These are phyloP conservation scores for Mrakia hoshinonis DNA, from an alignment of 768 basidiomycete genomes.

Conservation along the genomic window DNA sequence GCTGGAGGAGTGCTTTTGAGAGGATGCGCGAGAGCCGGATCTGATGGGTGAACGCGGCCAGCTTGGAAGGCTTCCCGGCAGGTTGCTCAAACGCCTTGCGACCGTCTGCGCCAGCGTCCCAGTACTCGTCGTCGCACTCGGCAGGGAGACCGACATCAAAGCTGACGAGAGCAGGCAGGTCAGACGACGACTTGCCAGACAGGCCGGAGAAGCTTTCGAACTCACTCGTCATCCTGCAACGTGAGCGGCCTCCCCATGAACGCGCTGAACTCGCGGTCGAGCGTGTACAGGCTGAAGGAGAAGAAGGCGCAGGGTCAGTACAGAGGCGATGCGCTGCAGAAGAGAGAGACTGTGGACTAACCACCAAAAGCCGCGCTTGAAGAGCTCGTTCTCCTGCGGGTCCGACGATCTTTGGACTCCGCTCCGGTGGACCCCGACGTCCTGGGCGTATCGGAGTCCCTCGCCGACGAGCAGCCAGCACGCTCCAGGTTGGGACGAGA, in stretches of 20 bases:
- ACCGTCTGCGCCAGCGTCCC: conserved; percentile 12
- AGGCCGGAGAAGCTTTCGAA: not conserved
- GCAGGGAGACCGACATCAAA: conserved; percentile 27
- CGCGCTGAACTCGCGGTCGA: conserved; percentile 23
- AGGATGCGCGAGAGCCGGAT: conserved; percentile 23
- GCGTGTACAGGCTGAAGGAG: conserved; percentile 10
- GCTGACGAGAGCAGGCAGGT: not conserved
- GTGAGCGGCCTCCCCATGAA: conserved; percentile 25
- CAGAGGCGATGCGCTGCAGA: not conserved
- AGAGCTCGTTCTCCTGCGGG: conserved; percentile 24
- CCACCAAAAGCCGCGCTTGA: conserved; percentile 23
- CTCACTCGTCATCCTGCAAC: conserved; percentile 26
- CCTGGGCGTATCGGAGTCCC: conserved; percentile 26
- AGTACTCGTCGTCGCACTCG: conserved; percentile 27
- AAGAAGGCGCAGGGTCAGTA: not conserved
- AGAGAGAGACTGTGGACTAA: not conserved
- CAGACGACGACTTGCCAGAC: too few species aligned
- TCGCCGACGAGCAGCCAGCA: conserved; percentile 29
- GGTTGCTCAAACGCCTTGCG: conserved; percentile 17
- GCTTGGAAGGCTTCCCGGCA: conserved; percentile 1
- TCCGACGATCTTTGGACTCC: conserved; percentile 24
- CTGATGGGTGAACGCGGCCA: conserved; percentile 21
- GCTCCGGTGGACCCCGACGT: conserved; percentile 25
- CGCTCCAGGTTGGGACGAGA: conserved; percentile 21
- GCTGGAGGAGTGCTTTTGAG: conserved; percentile 7